phyloP scores from a whole-genome alignment of 768 basidiomycete genomes.

The Naganishia friedmannii region DNA sequence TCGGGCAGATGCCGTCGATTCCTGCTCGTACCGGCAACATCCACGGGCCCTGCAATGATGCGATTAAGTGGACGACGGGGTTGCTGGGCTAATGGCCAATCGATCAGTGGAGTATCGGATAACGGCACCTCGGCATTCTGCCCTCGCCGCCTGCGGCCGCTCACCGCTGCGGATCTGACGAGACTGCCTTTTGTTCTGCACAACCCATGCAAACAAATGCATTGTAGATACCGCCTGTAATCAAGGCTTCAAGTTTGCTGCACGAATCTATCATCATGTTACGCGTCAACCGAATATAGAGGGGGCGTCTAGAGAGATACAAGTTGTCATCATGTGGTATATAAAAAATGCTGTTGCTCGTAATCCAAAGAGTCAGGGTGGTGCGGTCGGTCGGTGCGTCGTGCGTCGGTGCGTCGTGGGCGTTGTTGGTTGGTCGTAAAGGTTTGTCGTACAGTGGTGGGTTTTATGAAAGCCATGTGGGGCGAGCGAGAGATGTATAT shows the following conservation, averaged over 20 bases:
- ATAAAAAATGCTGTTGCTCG: slow-evolving; percentile 4
- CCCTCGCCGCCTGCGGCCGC: too few species aligned
- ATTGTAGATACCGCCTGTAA: background rate
- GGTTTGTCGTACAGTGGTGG: slow-evolving; percentile 21
- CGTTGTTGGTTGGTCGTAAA: slow-evolving; percentile 1
- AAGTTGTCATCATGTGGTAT: slow-evolving; percentile 2
- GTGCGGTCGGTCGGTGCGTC: too few species aligned
- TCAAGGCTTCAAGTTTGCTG: background rate
- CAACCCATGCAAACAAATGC: background rate
- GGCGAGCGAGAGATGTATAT: background rate
- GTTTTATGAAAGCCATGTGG: background rate
- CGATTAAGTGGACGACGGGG: background rate
- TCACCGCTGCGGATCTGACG: too few species aligned
- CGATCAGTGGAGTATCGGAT: too few species aligned
- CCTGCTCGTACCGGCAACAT: background rate
- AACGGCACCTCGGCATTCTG: too few species aligned
- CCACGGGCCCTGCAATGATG: too few species aligned
- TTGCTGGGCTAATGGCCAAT: background rate
- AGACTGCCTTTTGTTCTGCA: background rate
- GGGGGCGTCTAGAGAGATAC: slow-evolving; percentile 21
- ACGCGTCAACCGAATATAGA: slow-evolving; percentile 2
- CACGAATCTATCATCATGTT: background rate
- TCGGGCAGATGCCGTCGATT: slow-evolving; percentile 36
- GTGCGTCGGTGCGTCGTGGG: background rate
- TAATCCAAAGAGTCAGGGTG: background rate